phyloP scores from a whole-genome alignment of 2,329 filamentous ascomycete genomes.

The Aspergillus floridensis region DNA sequence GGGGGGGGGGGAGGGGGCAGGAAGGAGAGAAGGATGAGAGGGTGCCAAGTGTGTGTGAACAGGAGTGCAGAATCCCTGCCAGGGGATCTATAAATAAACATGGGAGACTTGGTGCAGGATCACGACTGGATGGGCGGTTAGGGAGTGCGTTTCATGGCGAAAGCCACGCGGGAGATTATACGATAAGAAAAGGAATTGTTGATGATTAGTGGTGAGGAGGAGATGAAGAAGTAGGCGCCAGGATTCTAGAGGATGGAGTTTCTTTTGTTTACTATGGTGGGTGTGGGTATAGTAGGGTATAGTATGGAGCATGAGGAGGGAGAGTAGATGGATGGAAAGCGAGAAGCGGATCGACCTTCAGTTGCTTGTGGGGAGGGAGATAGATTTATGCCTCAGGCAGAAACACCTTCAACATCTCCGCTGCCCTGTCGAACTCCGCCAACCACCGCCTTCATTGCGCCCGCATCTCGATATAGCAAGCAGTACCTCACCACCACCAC shows the following conservation, averaged over 20 bases:
- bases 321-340: neutral
- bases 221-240: neutral
- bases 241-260: neutral
- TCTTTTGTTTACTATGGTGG: too few species aligned
- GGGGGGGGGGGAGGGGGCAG: too few species aligned
- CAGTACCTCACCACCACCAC: too few species aligned
- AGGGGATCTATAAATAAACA: neutral
- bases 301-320: neutral
- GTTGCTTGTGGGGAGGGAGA: neutral
- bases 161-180: neutral
- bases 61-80: neutral
- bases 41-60: neutral
- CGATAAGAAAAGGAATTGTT: neutral
- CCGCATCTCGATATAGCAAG: too few species aligned
- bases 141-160: neutral
- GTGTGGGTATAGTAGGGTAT: too few species aligned
- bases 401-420: neutral
- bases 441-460: too few species aligned
- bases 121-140: neutral
- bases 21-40: too few species aligned
- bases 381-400: neutral
- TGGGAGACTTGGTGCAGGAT: neutral
- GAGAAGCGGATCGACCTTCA: neutral
- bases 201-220: too few species aligned
- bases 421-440: too few species aligned